Base-by-base conservation (phyloP, 129 eudicot genomes). In the Flaveria robusta region DNA sequence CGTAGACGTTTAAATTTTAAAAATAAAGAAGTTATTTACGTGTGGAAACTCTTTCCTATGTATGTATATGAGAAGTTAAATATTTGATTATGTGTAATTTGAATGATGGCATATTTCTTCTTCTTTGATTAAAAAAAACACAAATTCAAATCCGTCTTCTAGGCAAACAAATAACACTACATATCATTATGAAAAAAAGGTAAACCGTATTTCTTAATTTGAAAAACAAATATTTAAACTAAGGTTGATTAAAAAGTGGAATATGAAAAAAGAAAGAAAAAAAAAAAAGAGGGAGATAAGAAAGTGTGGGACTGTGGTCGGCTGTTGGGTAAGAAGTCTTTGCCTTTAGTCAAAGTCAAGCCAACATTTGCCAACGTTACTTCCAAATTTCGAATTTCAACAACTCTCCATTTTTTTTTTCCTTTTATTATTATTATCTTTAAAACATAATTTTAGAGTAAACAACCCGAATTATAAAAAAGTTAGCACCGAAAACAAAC, bases 321-420 rank as follows among this genome's bases (percentile, higher is more conserved):
- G 86, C 82, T 78, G 60, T 79, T 79, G 70, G 72, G 72, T 59
- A 69, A 47, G 81, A 79, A 84, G 82, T 82, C 81, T 76, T 77
- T 26, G 64, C 39, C 13, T 20, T 22, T 60, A 45, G 89, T 87
- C 89, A 85, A 89, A 87, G 96, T 89, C 96, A 86, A 80, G 91
- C 96, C 91, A 89, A 81, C 91, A 83, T 65, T 89, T 77, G 79
- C 74, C 79, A 72, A 79, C 62, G 59, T 50, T 72, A 4, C 74
- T 51, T 74, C 34, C 68, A 34, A 79, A 4, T 68, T 51, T 74
- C 34, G 60, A 34, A 79, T 37, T 72, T 64, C 70, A 27, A 56
- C 41, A 42, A 77, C 68, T 64, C 55, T 37, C 10, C 47, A 14
- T 50, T 5, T 71, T 6, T 22, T 15, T 52, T 12, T 23, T 7